Base-by-base conservation (phyloP, 2,329 filamentous ascomycete species). In the Exophiala calicioides region DNA sequence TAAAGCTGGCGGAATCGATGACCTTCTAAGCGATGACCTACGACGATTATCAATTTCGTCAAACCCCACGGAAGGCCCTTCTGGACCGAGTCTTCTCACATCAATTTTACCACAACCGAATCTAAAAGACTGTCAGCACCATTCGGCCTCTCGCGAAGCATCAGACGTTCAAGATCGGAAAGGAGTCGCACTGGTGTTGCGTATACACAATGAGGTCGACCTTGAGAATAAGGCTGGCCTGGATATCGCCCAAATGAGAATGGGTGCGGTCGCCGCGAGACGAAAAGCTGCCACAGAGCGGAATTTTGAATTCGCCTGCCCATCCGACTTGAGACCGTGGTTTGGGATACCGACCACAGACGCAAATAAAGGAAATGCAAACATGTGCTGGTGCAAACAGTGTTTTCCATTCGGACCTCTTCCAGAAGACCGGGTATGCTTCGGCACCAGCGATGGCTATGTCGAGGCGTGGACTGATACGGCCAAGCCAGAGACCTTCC, bases 301-400 rank as follows among this genome's bases (percentile, higher is more conserved):
- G 24, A 21, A 33, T 4, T 12, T 10, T 21, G 38, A 42, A 21
- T 42, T 27, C 20, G 31, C 21, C 27, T 42, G 38, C 15, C 38
- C 27, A 16, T 42, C 20, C 15, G 38, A 32, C 13, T n/a, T 42
- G 9, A 42, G 27, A 42, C 24, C 27, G 26, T 42, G 38, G 38
- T 42, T 42, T 16, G 38, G 38, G 32, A 42, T 33, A 32, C 26
- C 38, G 15, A 32, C 24, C n/a, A 21, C 38, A 31, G 24, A 42
- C 24, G 18, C 38, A 15, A 27, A 42, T 16, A 42, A 10, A 42
- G 27, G 16, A 31, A 21, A 9, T 33, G 16, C 26, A 32, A 15
- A 42, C 21, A 42, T 42, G 6, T 42, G 38, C 27, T 42, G 38
- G 38, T 42, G 38, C 38, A 42, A 42, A 7, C 38, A 42, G 27